Evolutionary conservation across 2,329 filamentous ascomycete genomes (phyloP).

Genomic region (Ophiocordyceps camponoti-rufipedis): DNA sequence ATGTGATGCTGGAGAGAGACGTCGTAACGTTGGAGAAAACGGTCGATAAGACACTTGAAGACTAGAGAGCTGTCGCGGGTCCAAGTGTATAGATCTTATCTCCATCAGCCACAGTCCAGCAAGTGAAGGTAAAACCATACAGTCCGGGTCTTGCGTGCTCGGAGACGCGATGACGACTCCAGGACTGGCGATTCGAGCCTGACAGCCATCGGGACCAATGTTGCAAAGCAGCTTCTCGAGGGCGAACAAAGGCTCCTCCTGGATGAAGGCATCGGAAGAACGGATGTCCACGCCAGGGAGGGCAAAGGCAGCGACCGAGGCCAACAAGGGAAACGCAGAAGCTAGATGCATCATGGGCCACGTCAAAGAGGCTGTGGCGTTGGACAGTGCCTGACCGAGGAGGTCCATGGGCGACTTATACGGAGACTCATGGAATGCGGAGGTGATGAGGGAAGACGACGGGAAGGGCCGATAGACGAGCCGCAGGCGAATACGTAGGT

Average conservation of each 20-base stretch:
- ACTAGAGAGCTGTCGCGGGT: constrained; percentile 55
- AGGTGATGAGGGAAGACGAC: not conserved
- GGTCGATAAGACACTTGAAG: constrained; percentile 50
- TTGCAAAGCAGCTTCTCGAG: constrained; percentile 36
- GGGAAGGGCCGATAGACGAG: not conserved
- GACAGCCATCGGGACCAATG: constrained; percentile 35
- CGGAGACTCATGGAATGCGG: not conserved
- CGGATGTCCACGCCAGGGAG: constrained; percentile 30
- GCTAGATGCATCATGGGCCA: constrained; percentile 31
- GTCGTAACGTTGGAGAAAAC: constrained; percentile 41
- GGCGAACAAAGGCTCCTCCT: constrained; percentile 31
- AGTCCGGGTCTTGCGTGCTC: constrained; percentile 32
- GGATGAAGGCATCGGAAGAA: constrained; percentile 33
- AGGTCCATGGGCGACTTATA: constrained; percentile 8
- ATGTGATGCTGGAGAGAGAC: constrained; percentile 38
- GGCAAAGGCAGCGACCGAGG: constrained; percentile 30
- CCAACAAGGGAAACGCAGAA: constrained; percentile 29
- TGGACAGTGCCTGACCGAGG: constrained; percentile 6
- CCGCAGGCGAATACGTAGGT: no score
- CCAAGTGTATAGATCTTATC: constrained; percentile 60
- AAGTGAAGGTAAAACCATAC: constrained; percentile 17
- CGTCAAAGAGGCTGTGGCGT: constrained; percentile 10
- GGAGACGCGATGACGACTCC: constrained; percentile 41
- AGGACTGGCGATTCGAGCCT: constrained; percentile 24
- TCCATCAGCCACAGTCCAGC: not conserved